phyloP scores from a whole-genome alignment of 805 yeast species.

The Kockiozyma suomiensis region DNA sequence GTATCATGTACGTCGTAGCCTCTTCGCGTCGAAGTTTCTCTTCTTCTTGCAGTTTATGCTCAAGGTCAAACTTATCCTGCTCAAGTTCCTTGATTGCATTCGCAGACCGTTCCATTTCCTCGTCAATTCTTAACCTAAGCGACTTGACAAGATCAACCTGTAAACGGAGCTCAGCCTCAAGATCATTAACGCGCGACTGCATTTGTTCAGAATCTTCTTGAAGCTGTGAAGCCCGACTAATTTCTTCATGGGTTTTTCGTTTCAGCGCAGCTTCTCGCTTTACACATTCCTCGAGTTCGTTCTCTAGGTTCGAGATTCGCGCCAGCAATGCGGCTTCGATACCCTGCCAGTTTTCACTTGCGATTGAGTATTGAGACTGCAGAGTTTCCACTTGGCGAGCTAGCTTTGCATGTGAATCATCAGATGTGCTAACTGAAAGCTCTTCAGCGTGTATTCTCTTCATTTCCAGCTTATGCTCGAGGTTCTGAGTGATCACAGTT shows the following conservation, averaged over 20 bases:
- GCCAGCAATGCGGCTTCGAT: constrained; percentile 67
- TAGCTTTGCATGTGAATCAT: constrained; percentile 44
- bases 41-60: constrained; percentile 27
- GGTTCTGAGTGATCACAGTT: constrained; percentile 52
- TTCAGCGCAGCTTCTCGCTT: constrained; percentile 37
- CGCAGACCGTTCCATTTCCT: constrained; percentile 23
- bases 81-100: constrained; percentile 34
- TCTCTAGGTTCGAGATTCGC: constrained; percentile 51
- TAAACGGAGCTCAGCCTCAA: constrained; percentile 27
- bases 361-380: constrained; percentile 71
- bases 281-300: constrained; percentile 48
- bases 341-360: constrained; percentile 80
- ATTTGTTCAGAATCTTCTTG: constrained; percentile 18
- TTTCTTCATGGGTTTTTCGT: constrained; percentile 21
- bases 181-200: constrained; percentile 18
- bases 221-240: background rate
- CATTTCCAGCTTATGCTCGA: constrained; percentile 72
- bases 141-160: constrained; percentile 24
- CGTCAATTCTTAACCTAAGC: constrained; percentile 24
- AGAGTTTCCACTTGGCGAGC: constrained; percentile 54
- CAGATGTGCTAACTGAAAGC: constrained; percentile 40
- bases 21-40: constrained; percentile 34
- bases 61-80: constrained; percentile 33
- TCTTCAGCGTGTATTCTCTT: constrained; percentile 65
- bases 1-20: background rate